Evolutionary conservation across 495 filamentous ascomycete species (phyloP).

Genomic region (Lophiostoma macrostomum): DNA sequence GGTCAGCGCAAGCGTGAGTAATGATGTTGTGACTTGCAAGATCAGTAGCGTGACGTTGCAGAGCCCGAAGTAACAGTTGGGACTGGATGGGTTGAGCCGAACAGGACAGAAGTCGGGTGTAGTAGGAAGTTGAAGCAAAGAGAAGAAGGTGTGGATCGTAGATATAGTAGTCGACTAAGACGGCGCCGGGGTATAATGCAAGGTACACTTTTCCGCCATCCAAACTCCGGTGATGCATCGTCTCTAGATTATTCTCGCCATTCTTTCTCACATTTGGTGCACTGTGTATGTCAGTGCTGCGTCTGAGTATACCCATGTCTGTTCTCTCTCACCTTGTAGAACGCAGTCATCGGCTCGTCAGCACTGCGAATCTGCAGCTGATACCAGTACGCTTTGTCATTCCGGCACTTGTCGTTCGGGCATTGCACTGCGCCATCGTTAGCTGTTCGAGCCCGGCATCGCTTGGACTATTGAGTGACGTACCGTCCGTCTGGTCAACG

Average conservation of each 20-base stretch:
- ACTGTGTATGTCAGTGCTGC: conserved; percentile 4
- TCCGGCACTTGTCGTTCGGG: conserved; percentile 68
- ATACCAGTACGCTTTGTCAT: conserved; percentile 82
- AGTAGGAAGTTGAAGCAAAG: background rate
- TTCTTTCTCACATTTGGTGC: conserved; percentile 22
- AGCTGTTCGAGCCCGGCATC: conserved; percentile 1
- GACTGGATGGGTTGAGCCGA: background rate
- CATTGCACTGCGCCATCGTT: conserved; percentile 62
- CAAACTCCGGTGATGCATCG: background rate
- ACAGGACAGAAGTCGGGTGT: background rate
- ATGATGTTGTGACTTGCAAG: conserved; percentile 39
- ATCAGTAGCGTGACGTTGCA: conserved; percentile 39
- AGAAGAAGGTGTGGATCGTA: no score
- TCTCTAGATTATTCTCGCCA: conserved; percentile 21
- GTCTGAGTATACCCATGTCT: background rate
- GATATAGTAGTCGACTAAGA: no score
- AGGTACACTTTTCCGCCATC: background rate
- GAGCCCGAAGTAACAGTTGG: conserved; percentile 1
- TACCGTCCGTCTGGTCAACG: conserved; percentile 71
- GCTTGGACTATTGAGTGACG: no score
- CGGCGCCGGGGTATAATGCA: conserved; percentile 9
- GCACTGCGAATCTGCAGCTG: conserved; percentile 97
- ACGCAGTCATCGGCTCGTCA: conserved; percentile 97
- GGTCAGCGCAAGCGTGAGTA: conserved; percentile 36
- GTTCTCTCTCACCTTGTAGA: conserved; percentile 61